phyloP scores from a whole-genome alignment of 345 rosid genomes.

The Dimocarpus longan region DNA sequence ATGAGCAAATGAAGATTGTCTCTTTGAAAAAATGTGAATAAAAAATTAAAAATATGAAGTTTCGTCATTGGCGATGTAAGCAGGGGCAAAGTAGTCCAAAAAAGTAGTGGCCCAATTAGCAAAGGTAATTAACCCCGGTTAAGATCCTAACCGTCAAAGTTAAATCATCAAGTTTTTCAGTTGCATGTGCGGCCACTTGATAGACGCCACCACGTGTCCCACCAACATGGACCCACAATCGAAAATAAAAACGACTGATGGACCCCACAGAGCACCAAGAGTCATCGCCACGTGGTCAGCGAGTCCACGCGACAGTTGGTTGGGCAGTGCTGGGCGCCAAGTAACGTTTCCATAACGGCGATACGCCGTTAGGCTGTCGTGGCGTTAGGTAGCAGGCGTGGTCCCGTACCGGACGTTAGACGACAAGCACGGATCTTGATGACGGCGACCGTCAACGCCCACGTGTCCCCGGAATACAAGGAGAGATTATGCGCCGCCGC shows the following conservation, averaged over 20 bases:
- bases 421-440: conserved; percentile 44
- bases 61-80: neutral
- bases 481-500: conserved; percentile 9
- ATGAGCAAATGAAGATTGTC: too few relatives aligned
- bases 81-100: conserved; percentile 6
- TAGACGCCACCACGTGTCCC: conserved; percentile 24
- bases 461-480: conserved; percentile 30
- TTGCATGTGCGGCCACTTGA: neutral
- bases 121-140: neutral
- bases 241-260: neutral
- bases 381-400: conserved; percentile 44
- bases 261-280: conserved; percentile 23
- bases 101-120: neutral
- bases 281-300: conserved; percentile 32
- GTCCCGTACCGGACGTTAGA: conserved; percentile 14
- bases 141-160: conserved; percentile 2
- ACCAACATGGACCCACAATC: neutral
- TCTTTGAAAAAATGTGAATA: neutral
- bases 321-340: neutral
- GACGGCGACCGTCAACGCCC: conserved; percentile 27
- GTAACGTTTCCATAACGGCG: conserved; percentile 24
- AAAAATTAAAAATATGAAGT: neutral
- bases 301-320: conserved; percentile 9
- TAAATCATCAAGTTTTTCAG: neutral
- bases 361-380: conserved; percentile 41